Evolutionary conservation across 768 basidiomycete genomes (phyloP).

Genomic region (Tubosaeta sp.): DNA sequence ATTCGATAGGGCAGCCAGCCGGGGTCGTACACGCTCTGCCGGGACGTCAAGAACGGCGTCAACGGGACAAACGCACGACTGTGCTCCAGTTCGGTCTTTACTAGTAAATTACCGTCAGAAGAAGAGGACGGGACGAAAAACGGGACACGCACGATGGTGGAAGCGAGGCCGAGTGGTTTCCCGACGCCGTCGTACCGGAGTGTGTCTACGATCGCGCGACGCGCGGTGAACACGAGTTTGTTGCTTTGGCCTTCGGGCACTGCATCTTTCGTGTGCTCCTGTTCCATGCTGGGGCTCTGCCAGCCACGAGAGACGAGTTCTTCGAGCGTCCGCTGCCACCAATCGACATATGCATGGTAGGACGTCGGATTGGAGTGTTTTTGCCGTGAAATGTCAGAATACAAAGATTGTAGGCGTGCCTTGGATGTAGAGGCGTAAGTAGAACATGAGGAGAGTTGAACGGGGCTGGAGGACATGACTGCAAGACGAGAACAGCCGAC

Average conservation of each 20-base stretch:
- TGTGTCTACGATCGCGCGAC: constrained; percentile 49
- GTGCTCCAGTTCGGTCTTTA: constrained; percentile 62
- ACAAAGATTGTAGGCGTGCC: constrained; percentile 70
- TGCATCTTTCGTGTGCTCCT: constrained; percentile 6
- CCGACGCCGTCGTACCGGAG: constrained; percentile 67
- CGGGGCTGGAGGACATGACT: constrained; percentile 17
- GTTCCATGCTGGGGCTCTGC: constrained; percentile 31
- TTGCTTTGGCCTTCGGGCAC: constrained; percentile 32
- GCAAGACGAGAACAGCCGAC: not conserved
- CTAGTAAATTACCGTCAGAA: constrained; percentile 41
- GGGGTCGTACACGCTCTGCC: constrained; percentile 61
- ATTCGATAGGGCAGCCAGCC: constrained; percentile 69
- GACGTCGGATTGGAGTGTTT: constrained; percentile 81
- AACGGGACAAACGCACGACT: constrained; percentile 44
- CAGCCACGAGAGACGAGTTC: constrained; percentile 55
- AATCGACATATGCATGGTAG: constrained; percentile 75
- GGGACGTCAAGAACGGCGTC: constrained; percentile 51
- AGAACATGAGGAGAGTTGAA: constrained; percentile 22
- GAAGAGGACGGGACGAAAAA: not conserved
- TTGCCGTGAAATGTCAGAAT: constrained; percentile 83
- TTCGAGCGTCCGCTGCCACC: constrained; percentile 79
- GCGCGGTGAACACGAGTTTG: constrained; percentile 58
- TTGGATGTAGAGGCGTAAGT: constrained; percentile 29
- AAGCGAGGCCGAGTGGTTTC: constrained; percentile 67
- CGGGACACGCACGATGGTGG: constrained; percentile 62